These are phyloP conservation scores for Cordyceps fumosorosea DNA, from an alignment of 2,329 filamentous ascomycete species.

Conservation along the genomic window DNA sequence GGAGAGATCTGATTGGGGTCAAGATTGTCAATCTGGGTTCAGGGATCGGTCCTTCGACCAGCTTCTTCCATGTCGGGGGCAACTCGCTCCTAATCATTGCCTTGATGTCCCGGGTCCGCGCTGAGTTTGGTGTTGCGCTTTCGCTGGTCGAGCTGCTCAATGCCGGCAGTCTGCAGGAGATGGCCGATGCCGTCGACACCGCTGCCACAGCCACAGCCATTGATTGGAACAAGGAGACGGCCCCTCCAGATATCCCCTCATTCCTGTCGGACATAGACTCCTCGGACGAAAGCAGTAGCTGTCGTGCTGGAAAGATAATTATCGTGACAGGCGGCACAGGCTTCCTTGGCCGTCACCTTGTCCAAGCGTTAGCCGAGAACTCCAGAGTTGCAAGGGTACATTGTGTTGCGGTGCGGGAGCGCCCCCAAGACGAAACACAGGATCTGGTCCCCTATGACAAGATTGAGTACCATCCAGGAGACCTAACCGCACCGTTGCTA, in stretches of 20 bases:
- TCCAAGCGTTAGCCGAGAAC: background rate
- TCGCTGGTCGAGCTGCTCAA: background rate
- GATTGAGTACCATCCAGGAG: too few species aligned
- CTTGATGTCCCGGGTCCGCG: background rate
- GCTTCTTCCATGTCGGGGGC: background rate
- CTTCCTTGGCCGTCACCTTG: background rate
- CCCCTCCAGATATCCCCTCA: background rate
- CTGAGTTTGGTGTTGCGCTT: background rate
- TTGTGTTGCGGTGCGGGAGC: background rate
- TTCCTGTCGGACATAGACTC: background rate
- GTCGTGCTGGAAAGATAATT: background rate
- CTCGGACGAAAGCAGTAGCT: too few species aligned
- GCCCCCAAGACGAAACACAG: too few species aligned
- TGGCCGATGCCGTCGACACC: background rate
- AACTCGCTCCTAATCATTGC: background rate
- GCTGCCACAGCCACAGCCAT: background rate
- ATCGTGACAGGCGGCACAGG: background rate
- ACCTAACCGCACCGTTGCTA: too few species aligned
- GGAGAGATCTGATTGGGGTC: background rate
- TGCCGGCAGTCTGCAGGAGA: background rate
- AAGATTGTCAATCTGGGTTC: too few species aligned
- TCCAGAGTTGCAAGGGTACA: background rate
- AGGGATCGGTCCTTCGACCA: background rate
- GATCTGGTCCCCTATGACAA: too few species aligned
- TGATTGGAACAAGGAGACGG: background rate